A percentile compares a stretch with the other conserved stretches of the same genome.
These are phyloP conservation scores for Discostella stelligeroides DNA, from an alignment of 108 stramenopile genomes.

Conservation along the genomic window DNA sequence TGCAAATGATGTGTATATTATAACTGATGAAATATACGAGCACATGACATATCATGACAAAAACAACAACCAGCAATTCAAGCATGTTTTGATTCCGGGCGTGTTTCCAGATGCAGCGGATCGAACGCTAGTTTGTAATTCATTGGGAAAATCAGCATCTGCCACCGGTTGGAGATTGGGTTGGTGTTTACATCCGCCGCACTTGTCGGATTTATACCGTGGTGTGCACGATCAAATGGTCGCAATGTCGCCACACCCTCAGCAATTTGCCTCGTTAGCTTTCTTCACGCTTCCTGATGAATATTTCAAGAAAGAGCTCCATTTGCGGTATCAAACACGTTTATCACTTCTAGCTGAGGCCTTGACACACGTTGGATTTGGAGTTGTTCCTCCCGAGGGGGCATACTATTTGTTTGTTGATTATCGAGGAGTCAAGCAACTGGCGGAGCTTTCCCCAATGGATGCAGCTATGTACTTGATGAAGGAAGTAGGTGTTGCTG, in stretches of 20 bases:
- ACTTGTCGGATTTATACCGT: constrained; percentile 53
- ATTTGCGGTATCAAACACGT: constrained; percentile 44
- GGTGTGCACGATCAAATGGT: constrained; percentile 79
- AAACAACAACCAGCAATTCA: constrained; percentile 14
- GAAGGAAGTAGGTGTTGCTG: constrained; percentile 60
- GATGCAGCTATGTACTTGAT: constrained; percentile 74
- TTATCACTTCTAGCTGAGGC: constrained; percentile 40
- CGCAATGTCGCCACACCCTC: constrained; percentile 70
- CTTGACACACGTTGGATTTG: constrained; percentile 52
- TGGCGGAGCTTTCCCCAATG: constrained; percentile 32
- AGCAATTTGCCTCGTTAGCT: constrained; percentile 63
- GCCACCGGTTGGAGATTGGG: constrained; percentile 74
- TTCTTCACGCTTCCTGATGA: constrained; percentile 61
- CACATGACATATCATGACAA: constrained; percentile 57
- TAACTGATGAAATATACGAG: constrained; percentile 84
- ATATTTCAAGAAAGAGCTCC: constrained; percentile 52
- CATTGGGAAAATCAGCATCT: constrained; percentile 65
- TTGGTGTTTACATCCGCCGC: constrained; percentile 73
- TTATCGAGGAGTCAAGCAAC: constrained; percentile 48
- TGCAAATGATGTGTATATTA: constrained; percentile 63
- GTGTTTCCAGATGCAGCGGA: constrained; percentile 57
- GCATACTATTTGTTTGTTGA: constrained; percentile 73
- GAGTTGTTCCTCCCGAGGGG: constrained; percentile 55
- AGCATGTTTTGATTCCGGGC: constrained; percentile 41
- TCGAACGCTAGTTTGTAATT: constrained; percentile 63